Base-by-base conservation (phyloP, 2,329 filamentous ascomycete species). In the Colletotrichum spinosum region DNA sequence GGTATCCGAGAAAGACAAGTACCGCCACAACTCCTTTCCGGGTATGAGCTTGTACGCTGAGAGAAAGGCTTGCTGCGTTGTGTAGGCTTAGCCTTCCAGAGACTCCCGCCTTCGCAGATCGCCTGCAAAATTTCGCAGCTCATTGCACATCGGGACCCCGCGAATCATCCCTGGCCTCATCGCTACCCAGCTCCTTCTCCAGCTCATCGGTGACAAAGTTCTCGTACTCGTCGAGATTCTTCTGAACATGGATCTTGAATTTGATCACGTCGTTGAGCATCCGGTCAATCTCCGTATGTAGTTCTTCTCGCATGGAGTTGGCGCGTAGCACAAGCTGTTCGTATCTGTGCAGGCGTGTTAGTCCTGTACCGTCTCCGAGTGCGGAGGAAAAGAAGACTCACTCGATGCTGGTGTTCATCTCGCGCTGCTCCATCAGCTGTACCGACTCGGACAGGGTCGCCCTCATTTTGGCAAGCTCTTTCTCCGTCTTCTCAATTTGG, bases 401-500 rank as follows among this genome's bases (percentile, higher is more conserved):
- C 92, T 98, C 94, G 71, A 98, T 96, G 67, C 95, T 97, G 11
- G 93, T 96, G 72, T 94, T 97, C 88, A 98, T 97, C 81, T 98
- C 94, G 60, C 93, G 86, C 78, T 97, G 95, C 77, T 97, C 94
- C 86, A 97, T 91, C 52, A 97, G 79, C 78, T 97, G 93, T 57
- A 97, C 92, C 39, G 90, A 94, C 77, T 97, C 95, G 3, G 88
- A 90, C 37, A 97, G 82, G 10, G 90, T 91, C 2, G 91, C 88
- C 46, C 94, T 87, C 93, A 98, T 97, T 76, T 94, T 93, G 51
- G 92, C 92, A n/a, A 99, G 83, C 77, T 99, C 94, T 79, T 97
- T 97, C 80, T 99, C 96, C 91, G 97, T 97, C 83, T 96, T 96
- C 79, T 99, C 96, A 72, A 99, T 97, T 77, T 98, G 95, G 8